A percentile compares a stretch with the other conserved stretches of the same genome.
These are phyloP conservation scores for Thermochaetoides thermophila DNA, from an alignment of 495 filamentous ascomycete species.

Conservation along the genomic window DNA sequence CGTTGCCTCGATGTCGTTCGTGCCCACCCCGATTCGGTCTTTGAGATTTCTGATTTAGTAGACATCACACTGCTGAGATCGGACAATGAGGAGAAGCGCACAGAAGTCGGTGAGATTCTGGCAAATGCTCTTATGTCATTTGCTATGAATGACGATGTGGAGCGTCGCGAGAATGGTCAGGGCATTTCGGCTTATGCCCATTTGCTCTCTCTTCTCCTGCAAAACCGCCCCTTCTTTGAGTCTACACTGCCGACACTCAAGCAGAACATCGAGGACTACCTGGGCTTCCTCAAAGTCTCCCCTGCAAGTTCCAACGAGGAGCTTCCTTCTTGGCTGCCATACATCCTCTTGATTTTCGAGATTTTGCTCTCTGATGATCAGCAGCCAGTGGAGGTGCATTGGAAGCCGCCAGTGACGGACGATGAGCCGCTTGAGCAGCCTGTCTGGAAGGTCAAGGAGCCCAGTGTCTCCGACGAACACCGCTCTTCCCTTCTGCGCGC, in stretches of 20 bases:
- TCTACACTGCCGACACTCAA: slow-evolving; percentile 61
- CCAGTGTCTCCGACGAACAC: slow-evolving; percentile 49
- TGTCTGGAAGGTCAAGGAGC: slow-evolving; percentile 43
- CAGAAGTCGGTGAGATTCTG: slow-evolving; percentile 68
- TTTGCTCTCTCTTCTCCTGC: slow-evolving; percentile 74
- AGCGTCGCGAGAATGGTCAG: slow-evolving; percentile 45
- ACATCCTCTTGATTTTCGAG: slow-evolving; percentile 80
- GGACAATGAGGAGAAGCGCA: slow-evolving; percentile 44
- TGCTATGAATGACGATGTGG: slow-evolving; percentile 59
- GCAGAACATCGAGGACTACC: slow-evolving; percentile 58
- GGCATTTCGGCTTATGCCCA: slow-evolving; percentile 82
- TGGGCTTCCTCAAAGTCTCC: slow-evolving; percentile 68
- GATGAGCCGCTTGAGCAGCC: slow-evolving; percentile 39
- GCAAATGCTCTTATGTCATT: slow-evolving; percentile 81
- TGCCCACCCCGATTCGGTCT: slow-evolving; percentile 74
- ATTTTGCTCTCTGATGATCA: slow-evolving; percentile 76
- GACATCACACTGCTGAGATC: slow-evolving; percentile 58
- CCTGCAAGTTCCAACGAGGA: slow-evolving; percentile 53
- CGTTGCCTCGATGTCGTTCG: slow-evolving; percentile 81
- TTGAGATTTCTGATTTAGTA: slow-evolving; percentile 81
- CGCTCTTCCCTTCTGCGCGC: slow-evolving; percentile 56
- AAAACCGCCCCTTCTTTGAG: slow-evolving; percentile 66
- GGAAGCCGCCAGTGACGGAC: slow-evolving; percentile 47
- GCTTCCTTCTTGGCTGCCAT: slow-evolving; percentile 79
- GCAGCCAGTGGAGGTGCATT: slow-evolving; percentile 59